phyloP scores from a whole-genome alignment of 1,139 yeast species.

The Nadsonia starkeyi-henricii region DNA sequence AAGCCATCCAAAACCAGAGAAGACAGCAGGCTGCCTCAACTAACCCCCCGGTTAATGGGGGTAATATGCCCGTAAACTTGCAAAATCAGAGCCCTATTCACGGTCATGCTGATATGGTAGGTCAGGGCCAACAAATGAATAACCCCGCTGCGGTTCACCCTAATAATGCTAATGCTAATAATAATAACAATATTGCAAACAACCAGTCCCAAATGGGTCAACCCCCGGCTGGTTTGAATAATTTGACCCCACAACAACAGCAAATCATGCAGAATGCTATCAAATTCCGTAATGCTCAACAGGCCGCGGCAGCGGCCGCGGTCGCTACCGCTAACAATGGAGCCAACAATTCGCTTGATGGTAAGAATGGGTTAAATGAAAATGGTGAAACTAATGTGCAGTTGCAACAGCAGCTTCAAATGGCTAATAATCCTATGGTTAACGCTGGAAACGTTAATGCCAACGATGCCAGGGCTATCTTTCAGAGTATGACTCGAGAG shows the following conservation, averaged over 20 bases:
- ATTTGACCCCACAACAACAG: constrained; percentile 3
- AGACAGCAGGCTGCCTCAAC: constrained; percentile 1
- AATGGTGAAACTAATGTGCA: background rate
- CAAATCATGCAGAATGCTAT: constrained; percentile 5
- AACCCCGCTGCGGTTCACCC: constrained; percentile 1
- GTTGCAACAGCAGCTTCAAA: constrained; percentile 3
- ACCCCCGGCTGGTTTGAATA: constrained; percentile 1
- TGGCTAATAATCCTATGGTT: constrained; percentile 1
- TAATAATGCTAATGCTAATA: background rate
- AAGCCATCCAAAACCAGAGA: constrained; percentile 10
- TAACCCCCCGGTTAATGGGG: background rate
- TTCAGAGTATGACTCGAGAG: constrained; percentile 8
- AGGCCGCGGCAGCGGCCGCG: background rate
- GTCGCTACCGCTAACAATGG: background rate
- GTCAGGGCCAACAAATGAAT: constrained; percentile 8
- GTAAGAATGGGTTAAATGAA: background rate
- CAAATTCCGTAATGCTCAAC: constrained; percentile 3
- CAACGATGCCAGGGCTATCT: constrained; percentile 8
- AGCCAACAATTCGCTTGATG: background rate
- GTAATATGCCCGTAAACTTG: background rate
- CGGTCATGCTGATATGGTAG: background rate
- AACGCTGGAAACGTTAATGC: constrained; percentile 1
- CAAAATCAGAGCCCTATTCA: background rate
- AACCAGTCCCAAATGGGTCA: constrained; percentile 1
- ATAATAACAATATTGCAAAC: constrained; percentile 4